Conservation (phyloP, 2,329 filamentous ascomycete species). For the Ceratocystis colombiana region DNA sequence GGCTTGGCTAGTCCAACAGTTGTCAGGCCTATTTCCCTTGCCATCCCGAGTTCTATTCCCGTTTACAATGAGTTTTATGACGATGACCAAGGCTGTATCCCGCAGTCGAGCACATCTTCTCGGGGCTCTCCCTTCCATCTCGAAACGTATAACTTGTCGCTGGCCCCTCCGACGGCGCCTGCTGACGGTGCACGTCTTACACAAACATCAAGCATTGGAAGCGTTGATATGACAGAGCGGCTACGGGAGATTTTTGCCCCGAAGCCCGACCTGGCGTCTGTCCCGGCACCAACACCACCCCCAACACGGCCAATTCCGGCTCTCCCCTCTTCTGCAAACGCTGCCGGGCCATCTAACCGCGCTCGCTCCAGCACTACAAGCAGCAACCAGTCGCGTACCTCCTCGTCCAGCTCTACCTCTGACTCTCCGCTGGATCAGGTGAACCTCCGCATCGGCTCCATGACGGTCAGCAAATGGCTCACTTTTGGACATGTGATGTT, state of each 20-base stretch:
- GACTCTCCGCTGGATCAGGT: constrained; percentile 58
- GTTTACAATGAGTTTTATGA: constrained; percentile 92
- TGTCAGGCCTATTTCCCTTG: constrained; percentile 34
- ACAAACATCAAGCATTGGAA: constrained; percentile 46
- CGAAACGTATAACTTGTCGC: constrained; percentile 38
- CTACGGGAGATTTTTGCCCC: constrained; percentile 40
- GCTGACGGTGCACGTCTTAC: constrained; percentile 40
- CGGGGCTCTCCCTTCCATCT: constrained; percentile 47
- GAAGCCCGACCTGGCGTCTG: constrained; percentile 28
- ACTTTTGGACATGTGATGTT: constrained; percentile 76
- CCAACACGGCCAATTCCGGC: constrained; percentile 10
- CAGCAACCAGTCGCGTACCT: constrained; percentile 25
- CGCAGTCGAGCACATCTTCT: constrained; percentile 47
- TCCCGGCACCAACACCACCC: not conserved
- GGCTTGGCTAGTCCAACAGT: constrained; percentile 46
- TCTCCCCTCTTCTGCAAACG: not conserved
- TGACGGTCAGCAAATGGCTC: constrained; percentile 81
- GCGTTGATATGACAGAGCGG: constrained; percentile 45
- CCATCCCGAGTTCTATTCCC: constrained; percentile 53
- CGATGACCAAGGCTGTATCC: constrained; percentile 46
- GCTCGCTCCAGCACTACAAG: not conserved
- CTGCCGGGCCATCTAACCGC: constrained; percentile 3
- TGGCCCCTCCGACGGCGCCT: constrained; percentile 33
- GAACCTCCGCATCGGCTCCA: constrained; percentile 66
- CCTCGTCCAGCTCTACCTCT: constrained; percentile 39